Percentiles rank a stretch among this genome's conserved stretches.
Evolutionary conservation across 2,329 filamentous ascomycete genomes (phyloP).

Genomic region (Aspergillus jensenii): DNA sequence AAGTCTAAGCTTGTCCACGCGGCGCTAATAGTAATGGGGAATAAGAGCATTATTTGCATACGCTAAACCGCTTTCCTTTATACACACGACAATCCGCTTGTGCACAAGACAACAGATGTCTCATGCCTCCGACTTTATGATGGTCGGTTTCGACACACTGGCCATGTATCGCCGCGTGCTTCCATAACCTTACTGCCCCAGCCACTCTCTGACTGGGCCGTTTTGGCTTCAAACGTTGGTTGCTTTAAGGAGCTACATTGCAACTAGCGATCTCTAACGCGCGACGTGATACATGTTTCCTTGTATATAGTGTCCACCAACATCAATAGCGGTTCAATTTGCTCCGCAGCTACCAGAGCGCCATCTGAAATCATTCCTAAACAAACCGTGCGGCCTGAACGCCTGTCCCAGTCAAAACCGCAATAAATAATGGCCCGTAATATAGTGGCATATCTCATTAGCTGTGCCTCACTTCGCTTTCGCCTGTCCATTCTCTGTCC

Average conservation of each 20-base stretch:
- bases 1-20: constrained; percentile 5
- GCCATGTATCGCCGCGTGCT: too few species aligned
- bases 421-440: neutral
- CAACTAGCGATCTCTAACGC: neutral
- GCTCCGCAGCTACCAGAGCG: constrained; percentile 12
- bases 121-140: too few species aligned
- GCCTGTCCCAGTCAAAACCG: neutral
- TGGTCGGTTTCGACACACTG: too few species aligned
- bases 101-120: neutral
- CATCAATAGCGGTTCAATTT: neutral
- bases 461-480: constrained; percentile 18
- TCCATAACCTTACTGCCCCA: too few species aligned
- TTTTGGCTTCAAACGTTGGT: neutral
- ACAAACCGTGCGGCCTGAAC: constrained; percentile 1
- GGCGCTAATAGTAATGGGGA: constrained; percentile 14
- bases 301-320: neutral
- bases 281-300: neutral
- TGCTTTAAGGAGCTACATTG: neutral
- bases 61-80: neutral
- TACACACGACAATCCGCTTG: neutral
- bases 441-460: neutral
- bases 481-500: constrained; percentile 34
- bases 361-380: constrained; percentile 1
- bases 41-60: neutral
- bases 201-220: too few species aligned